phyloP scores from a whole-genome alignment of 208 protist genomes.

The Naegleria lovaniensis region DNA sequence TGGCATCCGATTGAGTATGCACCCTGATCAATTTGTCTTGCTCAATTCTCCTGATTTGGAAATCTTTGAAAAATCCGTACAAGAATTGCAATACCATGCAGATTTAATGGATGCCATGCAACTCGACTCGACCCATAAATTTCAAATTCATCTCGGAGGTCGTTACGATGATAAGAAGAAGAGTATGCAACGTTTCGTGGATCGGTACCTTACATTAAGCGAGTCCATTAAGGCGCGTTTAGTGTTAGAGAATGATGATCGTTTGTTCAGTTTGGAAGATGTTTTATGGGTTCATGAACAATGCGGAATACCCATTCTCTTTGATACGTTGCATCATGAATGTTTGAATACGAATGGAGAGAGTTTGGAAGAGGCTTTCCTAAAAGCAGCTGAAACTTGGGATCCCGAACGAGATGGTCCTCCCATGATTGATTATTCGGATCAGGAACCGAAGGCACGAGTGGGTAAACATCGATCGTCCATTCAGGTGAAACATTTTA shows the following conservation, averaged over 20 bases:
- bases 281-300: neutral
- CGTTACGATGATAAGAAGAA: neutral
- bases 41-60: neutral
- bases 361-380: neutral
- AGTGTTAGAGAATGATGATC: constrained; percentile 11
- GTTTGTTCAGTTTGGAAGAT: constrained; percentile 1
- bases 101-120: neutral
- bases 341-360: neutral
- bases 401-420: neutral
- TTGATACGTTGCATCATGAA: constrained; percentile 24
- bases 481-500: neutral
- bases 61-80: neutral
- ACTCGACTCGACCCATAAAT: constrained; percentile 10
- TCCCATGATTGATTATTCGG: constrained; percentile 19
- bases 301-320: neutral
- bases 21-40: constrained; percentile 24
- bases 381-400: neutral
- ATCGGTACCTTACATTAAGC: neutral
- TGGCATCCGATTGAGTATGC: neutral
- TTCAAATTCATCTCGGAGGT: constrained; percentile 21
- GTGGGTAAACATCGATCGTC: neutral
- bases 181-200: neutral
- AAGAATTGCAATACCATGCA: constrained; percentile 18
- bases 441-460: neutral
- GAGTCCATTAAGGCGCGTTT: neutral